These are phyloP conservation scores for Cudoniella acicularis DNA, from an alignment of 495 filamentous ascomycete species.

Conservation along the genomic window DNA sequence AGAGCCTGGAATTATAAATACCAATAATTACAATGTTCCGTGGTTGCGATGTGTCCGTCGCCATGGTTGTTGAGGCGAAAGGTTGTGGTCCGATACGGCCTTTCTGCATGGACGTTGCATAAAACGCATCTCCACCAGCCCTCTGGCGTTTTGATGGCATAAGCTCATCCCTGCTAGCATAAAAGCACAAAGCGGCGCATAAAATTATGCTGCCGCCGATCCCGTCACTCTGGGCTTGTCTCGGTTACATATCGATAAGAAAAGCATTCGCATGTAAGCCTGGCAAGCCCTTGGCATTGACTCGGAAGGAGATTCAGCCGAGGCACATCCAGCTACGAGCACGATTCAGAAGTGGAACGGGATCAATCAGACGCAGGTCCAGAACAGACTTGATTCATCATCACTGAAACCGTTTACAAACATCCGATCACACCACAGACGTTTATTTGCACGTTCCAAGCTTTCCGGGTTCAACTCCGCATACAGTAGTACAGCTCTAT, in stretches of 20 bases:
- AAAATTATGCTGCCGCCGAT: neutral
- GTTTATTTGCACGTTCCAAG: no score
- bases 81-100: neutral
- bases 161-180: neutral
- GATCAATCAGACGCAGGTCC: neutral
- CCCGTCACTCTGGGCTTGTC: no score
- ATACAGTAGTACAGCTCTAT: no score
- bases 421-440: neutral
- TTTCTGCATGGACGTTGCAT: no score
- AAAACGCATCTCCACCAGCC: no score
- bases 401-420: slow-evolving; percentile 18
- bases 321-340: no score
- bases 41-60: slow-evolving; percentile 28
- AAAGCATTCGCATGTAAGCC: no score
- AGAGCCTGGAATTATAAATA: slow-evolving; percentile 32
- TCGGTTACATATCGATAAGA: neutral
- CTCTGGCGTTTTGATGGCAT: no score
- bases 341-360: no score
- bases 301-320: neutral
- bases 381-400: slow-evolving; percentile 10
- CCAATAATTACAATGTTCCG: slow-evolving; percentile 68
- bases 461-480: neutral
- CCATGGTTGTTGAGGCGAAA: slow-evolving; percentile 11
- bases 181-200: neutral
- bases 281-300: no score